phyloP scores from a whole-genome alignment of 2,329 filamentous ascomycete genomes.

The Fonsecaea pedrosoi region DNA sequence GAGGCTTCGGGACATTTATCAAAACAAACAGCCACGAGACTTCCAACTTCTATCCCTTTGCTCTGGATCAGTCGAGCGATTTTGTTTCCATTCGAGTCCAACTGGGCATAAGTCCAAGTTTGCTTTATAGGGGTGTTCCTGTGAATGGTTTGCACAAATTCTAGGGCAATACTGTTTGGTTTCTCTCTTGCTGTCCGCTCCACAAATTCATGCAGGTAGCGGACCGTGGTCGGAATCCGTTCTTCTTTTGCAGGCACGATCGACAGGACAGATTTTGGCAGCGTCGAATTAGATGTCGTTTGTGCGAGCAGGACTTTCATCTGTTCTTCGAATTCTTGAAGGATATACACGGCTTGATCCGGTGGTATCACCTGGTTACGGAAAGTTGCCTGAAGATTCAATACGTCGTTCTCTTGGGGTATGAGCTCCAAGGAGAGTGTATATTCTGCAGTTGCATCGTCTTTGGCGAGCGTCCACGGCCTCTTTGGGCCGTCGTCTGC shows the following conservation, averaged over 20 bases:
- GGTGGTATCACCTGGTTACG: slow-evolving; percentile 68
- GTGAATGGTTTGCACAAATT: slow-evolving; percentile 71
- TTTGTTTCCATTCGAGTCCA: slow-evolving; percentile 73
- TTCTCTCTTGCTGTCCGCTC: slow-evolving; percentile 64
- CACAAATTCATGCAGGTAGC: slow-evolving; percentile 78
- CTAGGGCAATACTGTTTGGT: slow-evolving; percentile 71
- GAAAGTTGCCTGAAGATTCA: slow-evolving; percentile 72
- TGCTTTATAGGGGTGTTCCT: slow-evolving; percentile 54
- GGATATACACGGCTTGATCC: slow-evolving; percentile 42
- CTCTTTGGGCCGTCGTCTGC: slow-evolving; percentile 35
- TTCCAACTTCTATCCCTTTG: slow-evolving; percentile 60
- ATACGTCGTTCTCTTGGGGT: slow-evolving; percentile 53
- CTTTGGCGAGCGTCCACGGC: slow-evolving; percentile 68
- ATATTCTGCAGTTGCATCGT: slow-evolving; percentile 68
- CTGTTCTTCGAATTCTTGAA: slow-evolving; percentile 36
- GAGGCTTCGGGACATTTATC: slow-evolving; percentile 85
- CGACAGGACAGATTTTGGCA: slow-evolving; percentile 57
- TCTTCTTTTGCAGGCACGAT: slow-evolving; percentile 65
- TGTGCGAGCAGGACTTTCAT: slow-evolving; percentile 28
- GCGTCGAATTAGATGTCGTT: neutral
- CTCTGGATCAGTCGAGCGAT: slow-evolving; percentile 70
- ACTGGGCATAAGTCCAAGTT: slow-evolving; percentile 75
- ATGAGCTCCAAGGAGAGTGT: slow-evolving; percentile 81
- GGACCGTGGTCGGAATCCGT: slow-evolving; percentile 63
- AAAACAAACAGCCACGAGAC: slow-evolving; percentile 77